Evolutionary conservation across 2,329 filamentous ascomycete genomes (phyloP), one percentile per base, ranked within the genome.

Genomic region (Sodiomyces alkalinus): DNA sequence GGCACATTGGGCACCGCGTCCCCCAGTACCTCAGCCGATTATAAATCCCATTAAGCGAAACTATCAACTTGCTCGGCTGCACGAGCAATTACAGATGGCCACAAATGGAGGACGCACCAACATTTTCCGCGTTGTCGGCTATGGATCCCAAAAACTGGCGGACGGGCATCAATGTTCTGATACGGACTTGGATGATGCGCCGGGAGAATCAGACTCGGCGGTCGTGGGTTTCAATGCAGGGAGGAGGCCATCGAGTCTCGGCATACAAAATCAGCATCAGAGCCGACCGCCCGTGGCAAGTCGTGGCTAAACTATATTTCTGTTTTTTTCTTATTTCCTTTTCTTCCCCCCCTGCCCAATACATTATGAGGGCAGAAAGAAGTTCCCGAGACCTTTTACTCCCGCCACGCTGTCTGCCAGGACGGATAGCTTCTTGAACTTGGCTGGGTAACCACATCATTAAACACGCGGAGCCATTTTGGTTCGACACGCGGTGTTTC

Each of bases 1-100:
- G 30, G 63, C 74, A 15, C 71, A 74, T 30, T 83, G 81, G 56
- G 74, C 74, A 23, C 86, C 87, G 0, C 74, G 77, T 37, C 86
- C 87, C 1, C 57, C 92, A 4, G 67, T 82, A 17, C 71, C 74
- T 6, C 74, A 80, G 45, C 68, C 59, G 4, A 47, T 69, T 2
- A 68, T 75, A 38, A 54, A 60, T 5, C 71, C 73, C 4, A 73
- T 78, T 33, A 68, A 66, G 41, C 60, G 69, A 8, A 65, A 72
- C 34, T 78, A 78, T 37, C 65, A 74, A 37, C 60, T 73, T 7
- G 61, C 69, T 8, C 62, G 74, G 14, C 58, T 80, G 9, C 66
- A 69, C 32, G 72, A 79, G 41, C 73, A 79, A 48, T 51, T 80
- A 5, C 64, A 73, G 36, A 68, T 69, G 40, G 74, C 74, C 5